Evolutionary conservation across 306 rosid genomes (phyloP).

Genomic region (Fragaria iinumae): DNA sequence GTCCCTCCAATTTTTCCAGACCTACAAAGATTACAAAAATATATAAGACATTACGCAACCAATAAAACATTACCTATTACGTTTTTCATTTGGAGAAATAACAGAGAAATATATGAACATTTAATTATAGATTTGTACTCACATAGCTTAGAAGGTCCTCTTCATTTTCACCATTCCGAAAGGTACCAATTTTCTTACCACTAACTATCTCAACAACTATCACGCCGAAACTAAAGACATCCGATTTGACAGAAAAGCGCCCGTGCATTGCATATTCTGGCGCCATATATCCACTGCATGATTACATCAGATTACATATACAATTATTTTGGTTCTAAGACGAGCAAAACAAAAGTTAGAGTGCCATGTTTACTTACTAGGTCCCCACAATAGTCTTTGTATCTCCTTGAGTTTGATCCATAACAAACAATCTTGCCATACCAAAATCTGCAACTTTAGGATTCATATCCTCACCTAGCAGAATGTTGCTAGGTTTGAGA

Average conservation of each 20-base stretch:
- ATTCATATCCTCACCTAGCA: slow-evolving; percentile 12
- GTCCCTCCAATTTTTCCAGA: slow-evolving; percentile 24
- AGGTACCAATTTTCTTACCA: background rate
- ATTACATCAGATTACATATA: background rate
- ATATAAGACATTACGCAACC: background rate
- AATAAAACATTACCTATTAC: background rate
- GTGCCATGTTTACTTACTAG: background rate
- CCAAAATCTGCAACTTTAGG: slow-evolving; percentile 21
- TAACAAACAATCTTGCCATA: background rate
- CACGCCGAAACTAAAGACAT: slow-evolving; percentile 31
- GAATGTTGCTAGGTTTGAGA: slow-evolving; percentile 1
- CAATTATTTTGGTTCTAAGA: no score
- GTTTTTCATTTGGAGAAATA: background rate
- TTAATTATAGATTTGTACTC: background rate
- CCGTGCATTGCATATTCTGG: slow-evolving; percentile 19
- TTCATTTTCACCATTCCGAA: background rate
- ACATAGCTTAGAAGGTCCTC: slow-evolving; percentile 19
- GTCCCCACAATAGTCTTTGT: slow-evolving; percentile 2
- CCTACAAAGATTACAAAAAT: background rate
- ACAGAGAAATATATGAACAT: background rate
- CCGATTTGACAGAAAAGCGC: slow-evolving; percentile 21
- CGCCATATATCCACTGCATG: slow-evolving; percentile 31
- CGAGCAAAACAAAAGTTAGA: background rate
- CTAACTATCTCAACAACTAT: slow-evolving; percentile 8
- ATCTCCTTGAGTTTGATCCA: slow-evolving; percentile 10